Base-by-base conservation (phyloP, 441 rosid species). In the Biscutella auriculata region DNA sequence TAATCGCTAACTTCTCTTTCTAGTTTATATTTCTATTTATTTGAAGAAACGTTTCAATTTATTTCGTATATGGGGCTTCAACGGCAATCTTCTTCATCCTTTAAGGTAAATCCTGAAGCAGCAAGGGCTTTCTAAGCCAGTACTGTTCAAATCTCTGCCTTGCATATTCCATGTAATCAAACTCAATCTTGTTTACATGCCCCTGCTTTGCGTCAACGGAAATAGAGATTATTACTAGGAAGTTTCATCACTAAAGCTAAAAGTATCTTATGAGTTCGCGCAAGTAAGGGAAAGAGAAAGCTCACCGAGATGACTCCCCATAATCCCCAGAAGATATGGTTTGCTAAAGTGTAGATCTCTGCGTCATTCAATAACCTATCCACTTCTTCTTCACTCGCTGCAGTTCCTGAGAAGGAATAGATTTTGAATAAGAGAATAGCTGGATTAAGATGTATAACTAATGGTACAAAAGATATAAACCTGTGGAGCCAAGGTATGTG, bases 271-370 rank as follows among this genome's bases (percentile, higher is more conserved):
- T 23, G 15, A 19, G 23, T 19, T 19, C 4, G 4, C 23, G 4
- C 23, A 4, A 19, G 15, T 1, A 12, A 69, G 23, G 12, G 7
- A 45, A 21, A 49, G 35, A 30, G 59, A 51, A 21, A 35, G 7
- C 84, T 0, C 72, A 92, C 98, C 73, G 98, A 92, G 63, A 92
- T 92, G 60, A 92, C 59, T 69, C 98, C 98, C 98, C 98, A 92
- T 68, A 88, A 66, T 39, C 87, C 92, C 98, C 98, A 88, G 9
- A 79, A 77, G n/a, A 92, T 63, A 79, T 92, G 97, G 65, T 78
- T 86, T 35, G 95, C 85, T 27, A 88, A 83, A 54, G 81, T 86
- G 76, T 76, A 88, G 45, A 68, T 80, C 72, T 88, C 98, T 25
- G 67, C 84, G 62, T 79, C 83, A 7, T 30, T 43, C 30, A 80